phyloP scores from a whole-genome alignment of 148 eudicot genomes.

The Cornus kousa region DNA sequence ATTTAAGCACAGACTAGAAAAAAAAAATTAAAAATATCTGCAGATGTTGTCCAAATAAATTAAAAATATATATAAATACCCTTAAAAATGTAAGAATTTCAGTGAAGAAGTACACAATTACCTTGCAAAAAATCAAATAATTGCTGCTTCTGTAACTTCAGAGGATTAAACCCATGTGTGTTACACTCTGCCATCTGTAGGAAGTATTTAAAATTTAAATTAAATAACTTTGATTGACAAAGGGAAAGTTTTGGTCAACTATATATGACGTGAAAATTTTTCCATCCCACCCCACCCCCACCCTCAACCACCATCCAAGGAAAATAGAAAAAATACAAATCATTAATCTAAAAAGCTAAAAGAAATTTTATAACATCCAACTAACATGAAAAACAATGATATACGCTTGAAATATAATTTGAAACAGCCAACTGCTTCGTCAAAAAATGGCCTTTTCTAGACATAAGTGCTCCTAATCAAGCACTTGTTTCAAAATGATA shows the following conservation, averaged over 20 bases:
- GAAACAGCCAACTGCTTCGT: too few relatives aligned
- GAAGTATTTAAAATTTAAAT: background rate
- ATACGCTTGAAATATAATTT: too few relatives aligned
- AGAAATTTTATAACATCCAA: too few relatives aligned
- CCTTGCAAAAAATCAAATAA: conserved; percentile 67
- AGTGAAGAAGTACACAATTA: conserved; percentile 16
- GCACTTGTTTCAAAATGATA: too few relatives aligned
- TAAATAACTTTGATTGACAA: background rate
- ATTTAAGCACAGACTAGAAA: background rate
- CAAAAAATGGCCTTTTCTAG: too few relatives aligned
- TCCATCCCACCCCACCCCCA: too few relatives aligned
- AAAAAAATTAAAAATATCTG: background rate
- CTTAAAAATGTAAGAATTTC: background rate
- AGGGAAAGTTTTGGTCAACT: background rate
- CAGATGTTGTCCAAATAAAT: background rate
- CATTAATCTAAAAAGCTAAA: too few relatives aligned
- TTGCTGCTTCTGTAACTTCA: conserved; percentile 54
- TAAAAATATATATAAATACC: background rate
- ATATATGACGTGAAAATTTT: background rate
- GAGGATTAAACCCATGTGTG: conserved; percentile 33
- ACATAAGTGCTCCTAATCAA: too few relatives aligned
- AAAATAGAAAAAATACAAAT: too few relatives aligned
- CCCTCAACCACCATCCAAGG: too few relatives aligned
- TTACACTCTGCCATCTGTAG: conserved; percentile 64
- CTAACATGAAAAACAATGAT: too few relatives aligned